phyloP scores from a whole-genome alignment of 352 stramenopile species.

The Pythium guiyangense region DNA sequence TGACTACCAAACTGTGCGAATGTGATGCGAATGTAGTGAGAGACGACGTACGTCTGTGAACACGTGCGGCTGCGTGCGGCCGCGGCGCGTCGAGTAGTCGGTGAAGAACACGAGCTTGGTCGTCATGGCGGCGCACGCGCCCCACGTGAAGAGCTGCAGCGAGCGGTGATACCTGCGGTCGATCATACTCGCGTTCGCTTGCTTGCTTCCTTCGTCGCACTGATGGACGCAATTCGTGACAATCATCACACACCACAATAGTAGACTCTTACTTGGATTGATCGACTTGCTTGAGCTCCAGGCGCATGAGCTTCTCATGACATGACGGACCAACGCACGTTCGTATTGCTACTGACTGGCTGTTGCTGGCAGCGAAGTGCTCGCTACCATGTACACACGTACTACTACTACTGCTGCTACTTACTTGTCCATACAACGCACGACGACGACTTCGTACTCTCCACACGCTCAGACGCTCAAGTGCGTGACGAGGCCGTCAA shows the following conservation, averaged over 20 bases:
- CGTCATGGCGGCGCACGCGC: conserved; percentile 72
- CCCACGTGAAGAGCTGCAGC: conserved; percentile 82
- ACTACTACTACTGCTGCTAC: too few species aligned
- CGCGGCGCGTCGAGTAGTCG: conserved; percentile 55
- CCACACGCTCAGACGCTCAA: neutral
- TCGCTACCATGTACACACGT: too few species aligned
- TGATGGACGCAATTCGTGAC: neutral
- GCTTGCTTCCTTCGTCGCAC: neutral
- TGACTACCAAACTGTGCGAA: too few species aligned
- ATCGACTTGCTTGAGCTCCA: too few species aligned
- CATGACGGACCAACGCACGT: too few species aligned
- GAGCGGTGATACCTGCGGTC: conserved; percentile 81
- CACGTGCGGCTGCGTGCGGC: conserved; percentile 62
- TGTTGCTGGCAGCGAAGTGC: too few species aligned
- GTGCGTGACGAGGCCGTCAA: conserved; percentile 7
- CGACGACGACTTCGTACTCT: neutral
- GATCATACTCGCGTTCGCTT: conserved; percentile 59
- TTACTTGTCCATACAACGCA: too few species aligned
- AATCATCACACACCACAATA: too few species aligned
- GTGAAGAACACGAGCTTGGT: conserved; percentile 86
- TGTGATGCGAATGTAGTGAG: too few species aligned
- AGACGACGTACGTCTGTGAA: conserved; percentile 72
- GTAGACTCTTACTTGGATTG: too few species aligned
- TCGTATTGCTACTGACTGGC: too few species aligned
- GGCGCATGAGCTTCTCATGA: too few species aligned